phyloP scores from a whole-genome alignment of 2,329 filamentous ascomycete species.

The Phialocephala sp. region DNA sequence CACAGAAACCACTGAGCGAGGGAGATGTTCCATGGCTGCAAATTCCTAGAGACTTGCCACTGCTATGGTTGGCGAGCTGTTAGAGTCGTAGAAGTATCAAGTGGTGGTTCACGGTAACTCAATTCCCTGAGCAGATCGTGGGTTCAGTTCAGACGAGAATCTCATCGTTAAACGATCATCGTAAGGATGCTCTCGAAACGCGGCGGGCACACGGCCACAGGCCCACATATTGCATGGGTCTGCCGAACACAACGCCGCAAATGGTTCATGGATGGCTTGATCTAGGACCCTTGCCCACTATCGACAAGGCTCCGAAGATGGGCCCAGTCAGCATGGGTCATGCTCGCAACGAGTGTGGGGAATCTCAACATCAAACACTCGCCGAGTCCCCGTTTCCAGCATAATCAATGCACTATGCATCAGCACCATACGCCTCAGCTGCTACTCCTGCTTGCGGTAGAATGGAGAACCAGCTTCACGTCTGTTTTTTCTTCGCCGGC shows the following conservation, averaged over 20 bases:
- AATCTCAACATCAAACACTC: slow-evolving; percentile 44
- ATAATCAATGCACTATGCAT: slow-evolving; percentile 43
- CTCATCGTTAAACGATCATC: slow-evolving; percentile 32
- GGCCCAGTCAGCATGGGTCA: slow-evolving; percentile 38
- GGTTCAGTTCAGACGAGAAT: slow-evolving; percentile 41
- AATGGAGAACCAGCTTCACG: slow-evolving; percentile 26
- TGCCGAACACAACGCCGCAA: slow-evolving; percentile 28
- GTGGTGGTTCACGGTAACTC: slow-evolving; percentile 39
- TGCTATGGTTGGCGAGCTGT: slow-evolving; percentile 8
- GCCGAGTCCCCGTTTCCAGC: slow-evolving; percentile 38
- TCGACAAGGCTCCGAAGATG: slow-evolving; percentile 41
- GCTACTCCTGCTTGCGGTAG: slow-evolving; percentile 24
- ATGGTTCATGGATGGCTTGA: slow-evolving; percentile 36
- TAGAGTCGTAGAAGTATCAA: slow-evolving; percentile 32
- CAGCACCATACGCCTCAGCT: slow-evolving; percentile 21
- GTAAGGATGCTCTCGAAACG: slow-evolving; percentile 38
- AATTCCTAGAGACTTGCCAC: background rate
- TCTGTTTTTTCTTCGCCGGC: slow-evolving; percentile 26
- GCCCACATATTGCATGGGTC: slow-evolving; percentile 29
- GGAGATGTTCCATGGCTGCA: slow-evolving; percentile 9
- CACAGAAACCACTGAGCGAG: background rate
- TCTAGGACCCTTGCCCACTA: slow-evolving; percentile 38
- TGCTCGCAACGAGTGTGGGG: slow-evolving; percentile 39
- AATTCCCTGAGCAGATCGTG: slow-evolving; percentile 38
- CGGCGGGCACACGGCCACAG: slow-evolving; percentile 34